Evolutionary conservation across 768 basidiomycete genomes (phyloP), one percentile per base, ranked within the genome.

Genomic region (Pisolithus sp.): DNA sequence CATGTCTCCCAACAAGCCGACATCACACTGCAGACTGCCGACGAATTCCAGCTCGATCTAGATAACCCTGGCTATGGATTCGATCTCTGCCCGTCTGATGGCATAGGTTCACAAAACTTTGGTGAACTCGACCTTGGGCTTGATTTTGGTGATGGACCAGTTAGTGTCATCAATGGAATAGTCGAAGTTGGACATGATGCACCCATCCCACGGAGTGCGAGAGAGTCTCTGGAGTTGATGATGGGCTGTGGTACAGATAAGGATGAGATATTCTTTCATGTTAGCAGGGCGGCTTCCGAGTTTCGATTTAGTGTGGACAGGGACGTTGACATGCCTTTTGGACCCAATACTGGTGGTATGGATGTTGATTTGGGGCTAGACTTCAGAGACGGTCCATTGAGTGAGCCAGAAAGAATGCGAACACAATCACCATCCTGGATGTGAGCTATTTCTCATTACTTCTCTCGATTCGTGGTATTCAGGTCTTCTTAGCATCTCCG

Each of bases 71-170:
- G 68, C 39, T 85, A 83, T 57, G 81, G 82, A n/a, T 89, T 89
- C 55, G 88, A 87, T 59, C 76, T 90, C 42, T 87, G 85, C 3
- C 85, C 85, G 15, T 79, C 80, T 0, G 87, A 86, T 57, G 90
- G 89, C 31, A 88, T 93, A 57, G 90, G 88, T 20, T 92, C 91
- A 3, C 86, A 90, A 63, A 89, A 89, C 64, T 88, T 85, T 62
- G 68, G 60, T 53, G 84, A 82, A 38, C 62, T 86, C 26, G 89
- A 90, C 63, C 73, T 93, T 26, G 89, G 85, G 50, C 76, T 92
- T 48, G 81, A 85, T 58, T 88, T 89, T 63, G 90, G 81, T 44
- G 86, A 82, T 53, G 79, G 79, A 40, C 73, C 76, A 10, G 63
- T 63, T 34, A 64, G 70, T 49, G 55, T 55, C 49, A 39, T 59